Conservation (phyloP, 495 filamentous ascomycete genomes). For the Penicillium salamii region DNA sequence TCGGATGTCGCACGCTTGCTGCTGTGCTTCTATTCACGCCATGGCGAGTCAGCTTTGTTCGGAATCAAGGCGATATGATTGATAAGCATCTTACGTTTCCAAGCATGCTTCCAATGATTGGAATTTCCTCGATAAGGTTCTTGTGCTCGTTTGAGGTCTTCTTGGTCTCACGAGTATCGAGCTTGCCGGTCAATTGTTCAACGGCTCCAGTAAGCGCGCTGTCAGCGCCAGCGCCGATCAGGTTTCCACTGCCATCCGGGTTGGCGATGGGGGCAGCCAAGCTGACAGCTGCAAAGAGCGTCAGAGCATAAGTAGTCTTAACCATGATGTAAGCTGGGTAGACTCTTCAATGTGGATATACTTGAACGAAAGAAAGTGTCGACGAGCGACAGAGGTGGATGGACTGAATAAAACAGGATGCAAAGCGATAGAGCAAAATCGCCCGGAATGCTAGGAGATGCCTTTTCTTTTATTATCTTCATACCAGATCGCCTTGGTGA, state of each 20-base stretch:
- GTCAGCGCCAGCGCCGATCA: constrained; percentile 1
- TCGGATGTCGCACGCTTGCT: neutral
- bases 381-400: constrained; percentile 17
- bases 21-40: neutral
- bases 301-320: constrained; percentile 24
- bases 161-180: neutral
- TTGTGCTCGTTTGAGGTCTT: neutral
- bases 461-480: constrained; percentile 8
- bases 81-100: neutral
- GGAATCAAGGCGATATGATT: no score
- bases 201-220: neutral
- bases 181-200: neutral
- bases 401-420: neutral
- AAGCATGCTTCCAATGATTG: constrained; percentile 2
- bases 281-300: constrained; percentile 24
- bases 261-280: constrained; percentile 21
- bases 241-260: neutral
- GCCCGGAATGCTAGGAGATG: constrained; percentile 19
- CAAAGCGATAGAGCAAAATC: constrained; percentile 10
- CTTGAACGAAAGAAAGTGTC: constrained; percentile 20
- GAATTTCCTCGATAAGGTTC: constrained; percentile 4
- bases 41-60: neutral
- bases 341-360: neutral
- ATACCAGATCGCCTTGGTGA: constrained; percentile 12
- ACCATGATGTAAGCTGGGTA: constrained; percentile 19